phyloP scores from a whole-genome alignment of 768 basidiomycete genomes.

The Dioszegia hungarica region DNA sequence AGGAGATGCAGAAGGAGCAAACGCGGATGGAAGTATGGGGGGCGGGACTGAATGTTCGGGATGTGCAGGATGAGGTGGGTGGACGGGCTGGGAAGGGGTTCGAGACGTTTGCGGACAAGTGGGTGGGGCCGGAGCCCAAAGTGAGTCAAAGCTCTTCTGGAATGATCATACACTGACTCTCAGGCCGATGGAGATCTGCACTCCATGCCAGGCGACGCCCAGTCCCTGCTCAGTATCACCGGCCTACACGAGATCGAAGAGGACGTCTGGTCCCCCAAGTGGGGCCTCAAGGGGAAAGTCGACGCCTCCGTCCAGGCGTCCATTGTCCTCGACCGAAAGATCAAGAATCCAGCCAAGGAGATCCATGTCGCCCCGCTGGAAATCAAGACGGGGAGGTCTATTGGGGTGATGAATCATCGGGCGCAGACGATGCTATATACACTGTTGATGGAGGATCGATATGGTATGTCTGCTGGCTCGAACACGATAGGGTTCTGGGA shows the following conservation, averaged over 20 bases:
- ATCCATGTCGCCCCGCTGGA: constrained; percentile 63
- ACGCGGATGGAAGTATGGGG: constrained; percentile 47
- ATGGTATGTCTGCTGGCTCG: constrained; percentile 51
- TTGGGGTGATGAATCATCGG: constrained; percentile 80
- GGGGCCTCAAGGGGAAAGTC: constrained; percentile 91
- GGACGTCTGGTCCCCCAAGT: constrained; percentile 93
- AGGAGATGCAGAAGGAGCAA: constrained; percentile 36
- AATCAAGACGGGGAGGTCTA: constrained; percentile 85
- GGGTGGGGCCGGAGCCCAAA: constrained; percentile 61
- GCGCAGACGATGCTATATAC: constrained; percentile 98
- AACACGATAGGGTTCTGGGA: background rate
- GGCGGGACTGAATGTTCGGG: constrained; percentile 43
- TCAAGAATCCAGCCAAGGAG: constrained; percentile 23
- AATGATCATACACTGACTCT: background rate
- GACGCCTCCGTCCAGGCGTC: constrained; percentile 75
- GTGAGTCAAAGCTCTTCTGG: constrained; percentile 50
- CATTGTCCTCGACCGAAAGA: constrained; percentile 55
- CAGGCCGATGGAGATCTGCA: constrained; percentile 63
- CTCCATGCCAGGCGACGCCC: constrained; percentile 57
- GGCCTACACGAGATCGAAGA: constrained; percentile 85
- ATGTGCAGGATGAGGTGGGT: constrained; percentile 45
- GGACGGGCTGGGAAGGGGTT: constrained; percentile 46
- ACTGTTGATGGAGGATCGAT: constrained; percentile 82
- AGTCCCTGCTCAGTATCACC: constrained; percentile 64
- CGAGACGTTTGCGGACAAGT: constrained; percentile 51